These are phyloP conservation scores for Dioscorea cayenensis DNA, from an alignment of 116 monocot genomes.

Conservation along the genomic window DNA sequence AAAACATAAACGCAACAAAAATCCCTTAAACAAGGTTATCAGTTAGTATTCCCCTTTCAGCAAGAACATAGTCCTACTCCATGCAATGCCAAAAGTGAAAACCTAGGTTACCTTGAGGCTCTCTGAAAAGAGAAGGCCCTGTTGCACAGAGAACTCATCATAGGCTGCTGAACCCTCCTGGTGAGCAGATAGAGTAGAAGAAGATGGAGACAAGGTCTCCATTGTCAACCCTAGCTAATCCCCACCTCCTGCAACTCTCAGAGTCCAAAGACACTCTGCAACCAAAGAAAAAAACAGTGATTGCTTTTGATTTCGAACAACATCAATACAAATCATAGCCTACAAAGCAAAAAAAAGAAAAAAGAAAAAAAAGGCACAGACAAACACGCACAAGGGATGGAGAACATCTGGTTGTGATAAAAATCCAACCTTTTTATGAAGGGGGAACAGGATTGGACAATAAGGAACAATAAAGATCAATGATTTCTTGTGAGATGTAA, in stretches of 20 bases:
- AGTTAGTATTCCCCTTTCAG: too few species aligned
- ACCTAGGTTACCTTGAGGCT: conserved; percentile 59
- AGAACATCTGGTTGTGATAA: too few species aligned
- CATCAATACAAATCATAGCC: neutral
- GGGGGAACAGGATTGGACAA: too few species aligned
- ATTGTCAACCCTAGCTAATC: conserved; percentile 5
- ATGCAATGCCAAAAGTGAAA: neutral
- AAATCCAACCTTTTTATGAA: too few species aligned
- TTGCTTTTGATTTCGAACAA: neutral
- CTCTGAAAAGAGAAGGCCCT: conserved; percentile 73
- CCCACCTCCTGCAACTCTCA: neutral
- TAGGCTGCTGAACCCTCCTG: conserved; percentile 32
- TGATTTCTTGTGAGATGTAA: too few species aligned
- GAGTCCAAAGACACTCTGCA: neutral
- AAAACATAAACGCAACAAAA: too few species aligned
- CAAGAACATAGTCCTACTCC: too few species aligned
- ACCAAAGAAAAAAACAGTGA: neutral
- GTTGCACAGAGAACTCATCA: conserved; percentile 70
- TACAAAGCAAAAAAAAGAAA: neutral
- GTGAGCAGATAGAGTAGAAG: conserved; percentile 25
- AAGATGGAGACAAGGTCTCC: conserved; percentile 48
- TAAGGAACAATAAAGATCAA: too few species aligned
- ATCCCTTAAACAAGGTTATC: too few species aligned
- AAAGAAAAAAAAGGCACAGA: neutral
- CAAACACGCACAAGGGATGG: too few species aligned